phyloP scores from a whole-genome alignment of 2,329 filamentous ascomycete species.

The Exophiala xenobiotica region DNA sequence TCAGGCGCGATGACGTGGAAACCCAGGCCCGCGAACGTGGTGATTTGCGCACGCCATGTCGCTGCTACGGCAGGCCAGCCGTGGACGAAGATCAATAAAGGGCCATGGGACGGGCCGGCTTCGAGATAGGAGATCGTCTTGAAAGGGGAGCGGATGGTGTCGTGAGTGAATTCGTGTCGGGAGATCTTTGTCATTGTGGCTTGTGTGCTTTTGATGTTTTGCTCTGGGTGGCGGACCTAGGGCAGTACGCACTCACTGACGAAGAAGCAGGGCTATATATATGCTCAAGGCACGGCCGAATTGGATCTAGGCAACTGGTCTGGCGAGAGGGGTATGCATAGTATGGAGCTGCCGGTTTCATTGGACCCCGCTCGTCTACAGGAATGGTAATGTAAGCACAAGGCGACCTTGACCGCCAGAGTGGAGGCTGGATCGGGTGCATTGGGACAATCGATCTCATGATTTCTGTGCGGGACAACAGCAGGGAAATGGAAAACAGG shows the following conservation, averaged over 20 bases:
- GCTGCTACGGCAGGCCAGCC: constrained; percentile 51
- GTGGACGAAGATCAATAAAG: constrained; percentile 43
- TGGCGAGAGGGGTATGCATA: not conserved
- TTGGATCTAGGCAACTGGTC: not conserved
- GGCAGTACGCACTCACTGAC: no score
- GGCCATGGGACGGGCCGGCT: constrained; percentile 12
- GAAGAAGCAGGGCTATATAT: no score
- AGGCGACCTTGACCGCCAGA: no score
- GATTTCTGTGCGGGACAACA: no score
- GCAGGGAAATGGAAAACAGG: no score
- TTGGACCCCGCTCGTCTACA: not conserved
- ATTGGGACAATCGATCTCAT: no score
- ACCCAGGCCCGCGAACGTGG: constrained; percentile 39
- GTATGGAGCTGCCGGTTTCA: not conserved
- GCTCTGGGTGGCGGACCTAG: no score
- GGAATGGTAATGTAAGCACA: not conserved
- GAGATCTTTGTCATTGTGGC: constrained; percentile 2
- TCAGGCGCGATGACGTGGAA: constrained; percentile 44
- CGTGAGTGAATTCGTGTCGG: constrained; percentile 3
- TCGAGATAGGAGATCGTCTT: constrained; percentile 22
- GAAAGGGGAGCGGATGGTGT: not conserved
- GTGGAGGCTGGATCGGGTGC: no score
- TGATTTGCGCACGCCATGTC: constrained; percentile 46
- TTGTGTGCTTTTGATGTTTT: not conserved
- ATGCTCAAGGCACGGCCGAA: not conserved